These are phyloP conservation scores for Trichopus zeylanicus DNA, from an alignment of 116 monocot species.

Conservation along the genomic window DNA sequence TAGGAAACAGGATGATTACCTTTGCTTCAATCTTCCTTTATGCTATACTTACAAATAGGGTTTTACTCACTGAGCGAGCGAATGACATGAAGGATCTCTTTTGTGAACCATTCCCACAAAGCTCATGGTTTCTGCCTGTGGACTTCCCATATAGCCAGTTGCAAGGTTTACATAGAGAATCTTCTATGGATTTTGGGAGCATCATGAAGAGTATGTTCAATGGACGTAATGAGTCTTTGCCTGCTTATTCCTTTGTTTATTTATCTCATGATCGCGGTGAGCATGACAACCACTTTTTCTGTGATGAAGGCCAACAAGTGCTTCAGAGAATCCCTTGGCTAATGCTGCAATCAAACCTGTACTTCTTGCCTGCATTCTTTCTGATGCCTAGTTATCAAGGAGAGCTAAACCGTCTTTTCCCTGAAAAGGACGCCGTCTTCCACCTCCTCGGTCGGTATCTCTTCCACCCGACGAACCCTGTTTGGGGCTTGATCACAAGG, in stretches of 20 bases:
- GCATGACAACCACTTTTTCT: constrained; percentile 39
- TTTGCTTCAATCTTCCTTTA: constrained; percentile 46
- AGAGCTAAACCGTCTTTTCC: constrained; percentile 36
- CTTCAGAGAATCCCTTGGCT: constrained; percentile 40
- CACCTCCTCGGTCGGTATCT: constrained; percentile 55
- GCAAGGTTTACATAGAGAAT: no score
- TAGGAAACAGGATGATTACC: constrained; percentile 49
- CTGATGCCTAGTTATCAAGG: constrained; percentile 21
- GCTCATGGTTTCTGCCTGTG: constrained; percentile 34
- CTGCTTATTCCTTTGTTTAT: constrained; percentile 25
- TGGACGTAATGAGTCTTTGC: background rate
- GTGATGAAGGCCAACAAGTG: constrained; percentile 30
- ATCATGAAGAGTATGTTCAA: no score
- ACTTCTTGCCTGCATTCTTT: constrained; percentile 44
- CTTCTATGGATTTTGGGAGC: no score
- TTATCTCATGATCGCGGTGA: constrained; percentile 24
- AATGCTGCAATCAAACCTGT: constrained; percentile 23
- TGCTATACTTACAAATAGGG: constrained; percentile 39
- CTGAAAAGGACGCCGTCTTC: constrained; percentile 39
- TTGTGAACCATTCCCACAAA: constrained; percentile 46
- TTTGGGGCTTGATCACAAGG: constrained; percentile 41
- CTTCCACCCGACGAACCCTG: constrained; percentile 40
- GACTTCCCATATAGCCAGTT: constrained; percentile 33
- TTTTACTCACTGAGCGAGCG: constrained; percentile 28
- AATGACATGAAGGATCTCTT: constrained; percentile 35